Base-by-base conservation (phyloP, 2,329 filamentous ascomycete species). In the Aschersonia sp. region DNA sequence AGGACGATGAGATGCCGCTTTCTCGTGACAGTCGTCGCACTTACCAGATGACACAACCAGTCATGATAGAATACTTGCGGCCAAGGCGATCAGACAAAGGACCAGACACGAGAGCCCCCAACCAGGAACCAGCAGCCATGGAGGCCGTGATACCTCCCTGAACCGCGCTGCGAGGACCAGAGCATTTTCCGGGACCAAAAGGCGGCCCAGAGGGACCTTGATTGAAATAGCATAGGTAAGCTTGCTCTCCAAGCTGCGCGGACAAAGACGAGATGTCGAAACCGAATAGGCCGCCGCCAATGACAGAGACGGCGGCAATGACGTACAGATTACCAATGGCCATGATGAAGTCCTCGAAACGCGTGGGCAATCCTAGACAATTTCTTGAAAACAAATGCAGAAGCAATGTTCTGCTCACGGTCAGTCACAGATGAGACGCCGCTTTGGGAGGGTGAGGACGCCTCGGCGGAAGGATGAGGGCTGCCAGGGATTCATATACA, bases 231-330 rank as follows among this genome's bases (percentile, higher is more conserved):
- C 63, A 66, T 40, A 57, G 58, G 47, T 66, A 66, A 29, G 61
- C 60, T 45, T 64, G 59, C 53, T 61, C 59, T 43, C 59, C 58
- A 30, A 60, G 51, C 54, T 61, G 59, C 49, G 73, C 75, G 4
- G 71, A 73, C 64, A 77, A 73, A 48, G 73, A 76, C 35, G 70
- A 71, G 49, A 78, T 77, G 64, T 88, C 84, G 59, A 88, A 88
- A 55, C 84, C 85, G 57, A 75, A 75, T 45, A 67, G 59, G 53
- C 61, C 63, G 49, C 65, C 65, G 50, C 65, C 65, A 30, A 66
- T 59, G 52, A 66, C 66, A 52, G 61, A 53, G 49, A 61, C 58
- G 51, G 55, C 57, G 44, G 61, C 59, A 48, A 64, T 62, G 43
- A 62, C 60, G 52, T 64, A 64, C 45, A 62, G 58, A 52, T 64